Conservation (phyloP, 345 rosid genomes). For the Jatropha curcas region DNA sequence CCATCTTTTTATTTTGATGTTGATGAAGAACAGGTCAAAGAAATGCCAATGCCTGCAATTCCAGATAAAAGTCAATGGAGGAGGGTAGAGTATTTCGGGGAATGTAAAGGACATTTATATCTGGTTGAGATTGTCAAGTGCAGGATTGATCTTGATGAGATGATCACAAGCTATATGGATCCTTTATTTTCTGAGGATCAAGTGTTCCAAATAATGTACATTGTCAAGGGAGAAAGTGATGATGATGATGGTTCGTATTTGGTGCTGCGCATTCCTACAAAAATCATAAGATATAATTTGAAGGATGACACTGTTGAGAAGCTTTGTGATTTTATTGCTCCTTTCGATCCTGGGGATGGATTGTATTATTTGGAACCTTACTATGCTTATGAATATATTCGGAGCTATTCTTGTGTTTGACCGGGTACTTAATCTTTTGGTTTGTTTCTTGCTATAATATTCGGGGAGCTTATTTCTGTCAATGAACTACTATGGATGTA, state of each 20-base stretch:
- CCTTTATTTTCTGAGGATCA: constrained; percentile 7
- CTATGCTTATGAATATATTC: constrained; percentile 21
- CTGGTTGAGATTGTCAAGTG: constrained; percentile 21
- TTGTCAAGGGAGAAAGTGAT: constrained; percentile 33
- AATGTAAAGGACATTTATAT: constrained; percentile 29
- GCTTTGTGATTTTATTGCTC: constrained; percentile 28
- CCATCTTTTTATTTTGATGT: constrained; percentile 30
- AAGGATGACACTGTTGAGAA: constrained; percentile 29
- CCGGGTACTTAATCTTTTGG: too few species aligned
- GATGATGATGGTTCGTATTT: constrained; percentile 26
- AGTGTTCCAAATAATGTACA: constrained; percentile 20
- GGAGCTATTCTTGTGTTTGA: constrained; percentile 26
- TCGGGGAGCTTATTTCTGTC: too few species aligned
- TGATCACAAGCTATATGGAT: constrained; percentile 8
- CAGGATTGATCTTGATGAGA: constrained; percentile 46
- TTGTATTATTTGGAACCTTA: neutral
- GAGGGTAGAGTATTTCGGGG: constrained; percentile 23
- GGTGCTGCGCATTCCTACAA: constrained; percentile 34
- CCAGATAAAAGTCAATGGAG: constrained; percentile 12
- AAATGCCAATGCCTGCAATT: constrained; percentile 30
- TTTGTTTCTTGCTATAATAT: too few species aligned
- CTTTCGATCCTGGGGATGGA: neutral
- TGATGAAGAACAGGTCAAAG: constrained; percentile 23
- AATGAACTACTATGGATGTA: too few species aligned
- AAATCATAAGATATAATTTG: constrained; percentile 32